Evolutionary conservation across 2,329 filamentous ascomycete genomes (phyloP).

Genomic region (Diplodia corticola): DNA sequence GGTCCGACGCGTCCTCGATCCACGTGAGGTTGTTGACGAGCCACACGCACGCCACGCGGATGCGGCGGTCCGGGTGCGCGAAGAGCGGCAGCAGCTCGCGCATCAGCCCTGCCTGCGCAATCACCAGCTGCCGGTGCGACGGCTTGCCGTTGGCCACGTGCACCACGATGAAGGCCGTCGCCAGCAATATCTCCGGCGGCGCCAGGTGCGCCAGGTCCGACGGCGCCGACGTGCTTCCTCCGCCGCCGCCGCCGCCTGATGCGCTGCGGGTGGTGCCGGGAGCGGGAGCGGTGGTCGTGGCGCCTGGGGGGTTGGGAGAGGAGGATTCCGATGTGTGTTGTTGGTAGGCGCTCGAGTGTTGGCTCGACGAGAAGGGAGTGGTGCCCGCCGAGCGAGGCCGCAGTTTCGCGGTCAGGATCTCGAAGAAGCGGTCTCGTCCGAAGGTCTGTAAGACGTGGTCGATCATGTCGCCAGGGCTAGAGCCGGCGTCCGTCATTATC

Average conservation of each 20-base stretch:
- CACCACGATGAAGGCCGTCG: conserved; percentile 79
- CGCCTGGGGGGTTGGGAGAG: conserved; percentile 13
- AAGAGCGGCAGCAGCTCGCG: conserved; percentile 72
- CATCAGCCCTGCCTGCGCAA: conserved; percentile 75
- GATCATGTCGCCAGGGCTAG: conserved; percentile 64
- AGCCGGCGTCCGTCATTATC: conserved; percentile 63
- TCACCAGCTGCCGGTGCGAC: conserved; percentile 63
- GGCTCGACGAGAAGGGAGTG: not conserved
- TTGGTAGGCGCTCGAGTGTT: conserved; percentile 17
- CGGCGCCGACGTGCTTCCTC: conserved; percentile 12
- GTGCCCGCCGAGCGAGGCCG: conserved; percentile 39
- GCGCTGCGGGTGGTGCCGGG: not conserved
- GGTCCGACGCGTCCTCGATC: conserved; percentile 72
- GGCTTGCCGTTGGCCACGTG: conserved; percentile 84
- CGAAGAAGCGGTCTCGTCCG: conserved; percentile 75
- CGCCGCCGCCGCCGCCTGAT: conserved; percentile 42
- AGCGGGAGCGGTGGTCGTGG: conserved; percentile 9
- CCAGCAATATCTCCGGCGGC: conserved; percentile 66
- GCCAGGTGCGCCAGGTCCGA: conserved; percentile 17
- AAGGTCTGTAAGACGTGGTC: conserved; percentile 77
- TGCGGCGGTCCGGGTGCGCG: conserved; percentile 67
- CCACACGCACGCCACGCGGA: conserved; percentile 79
- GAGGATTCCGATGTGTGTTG: conserved; percentile 21
- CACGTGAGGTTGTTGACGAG: conserved; percentile 83
- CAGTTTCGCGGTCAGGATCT: conserved; percentile 77